phyloP scores from a whole-genome alignment of 495 filamentous ascomycete genomes.

The Daldinia childiae region DNA sequence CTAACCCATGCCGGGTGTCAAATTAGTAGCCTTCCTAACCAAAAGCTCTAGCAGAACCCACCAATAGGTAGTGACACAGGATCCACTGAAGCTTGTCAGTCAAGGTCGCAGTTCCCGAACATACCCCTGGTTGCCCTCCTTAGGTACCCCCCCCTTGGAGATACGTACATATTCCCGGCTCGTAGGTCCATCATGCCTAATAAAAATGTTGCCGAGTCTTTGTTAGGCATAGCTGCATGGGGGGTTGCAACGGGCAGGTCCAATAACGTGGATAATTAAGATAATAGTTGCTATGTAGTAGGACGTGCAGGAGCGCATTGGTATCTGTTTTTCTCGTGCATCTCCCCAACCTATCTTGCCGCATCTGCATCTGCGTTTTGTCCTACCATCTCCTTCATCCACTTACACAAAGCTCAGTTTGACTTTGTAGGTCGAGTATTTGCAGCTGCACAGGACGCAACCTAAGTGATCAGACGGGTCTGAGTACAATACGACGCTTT shows the following conservation, averaged over 20 bases:
- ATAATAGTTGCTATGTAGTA: slow-evolving; percentile 32
- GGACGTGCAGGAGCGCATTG: slow-evolving; percentile 26
- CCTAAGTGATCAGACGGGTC: slow-evolving; percentile 26
- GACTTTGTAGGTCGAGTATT: slow-evolving; percentile 26
- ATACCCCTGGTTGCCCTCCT: slow-evolving; percentile 13
- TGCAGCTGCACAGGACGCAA: slow-evolving; percentile 32
- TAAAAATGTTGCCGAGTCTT: slow-evolving; percentile 41
- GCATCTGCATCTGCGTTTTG: slow-evolving; percentile 10
- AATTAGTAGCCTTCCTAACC: slow-evolving; percentile 33
- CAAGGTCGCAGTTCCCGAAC: slow-evolving; percentile 35
- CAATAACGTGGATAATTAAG: slow-evolving; percentile 46
- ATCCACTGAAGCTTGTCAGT: slow-evolving; percentile 9
- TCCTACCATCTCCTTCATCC: slow-evolving; percentile 8
- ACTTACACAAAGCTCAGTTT: slow-evolving; percentile 22
- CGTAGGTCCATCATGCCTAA: slow-evolving; percentile 43
- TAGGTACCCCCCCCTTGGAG: background rate
- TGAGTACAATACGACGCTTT: slow-evolving; percentile 38
- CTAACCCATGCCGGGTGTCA: slow-evolving; percentile 28
- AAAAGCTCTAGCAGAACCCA: slow-evolving; percentile 17
- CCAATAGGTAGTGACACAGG: slow-evolving; percentile 10
- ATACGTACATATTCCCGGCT: slow-evolving; percentile 36
- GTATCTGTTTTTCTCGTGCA: slow-evolving; percentile 6
- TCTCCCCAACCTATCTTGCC: slow-evolving; percentile 13
- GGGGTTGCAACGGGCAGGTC: slow-evolving; percentile 37
- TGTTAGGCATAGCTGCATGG: slow-evolving; percentile 46